phyloP scores from a whole-genome alignment of 1,284 basidiomycete species.

The Calocybe gambosa region DNA sequence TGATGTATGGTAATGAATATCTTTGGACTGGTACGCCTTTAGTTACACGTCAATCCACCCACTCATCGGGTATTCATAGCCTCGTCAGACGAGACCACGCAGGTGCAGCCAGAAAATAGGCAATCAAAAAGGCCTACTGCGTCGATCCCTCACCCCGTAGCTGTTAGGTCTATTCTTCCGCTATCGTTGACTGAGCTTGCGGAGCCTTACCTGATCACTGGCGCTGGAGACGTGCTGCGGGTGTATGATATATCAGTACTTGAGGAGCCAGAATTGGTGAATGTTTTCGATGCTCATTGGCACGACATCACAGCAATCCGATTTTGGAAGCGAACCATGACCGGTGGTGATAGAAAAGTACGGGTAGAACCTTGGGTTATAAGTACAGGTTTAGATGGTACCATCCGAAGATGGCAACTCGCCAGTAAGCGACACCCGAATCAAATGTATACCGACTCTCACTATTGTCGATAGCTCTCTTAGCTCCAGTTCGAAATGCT shows the following conservation, averaged over 20 bases:
- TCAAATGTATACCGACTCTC: conserved; percentile 27
- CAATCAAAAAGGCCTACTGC: conserved; percentile 30
- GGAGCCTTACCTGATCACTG: conserved; percentile 72
- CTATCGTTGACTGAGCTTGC: conserved; percentile 52
- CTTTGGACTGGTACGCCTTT: conserved; percentile 73
- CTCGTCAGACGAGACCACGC: conserved; percentile 81
- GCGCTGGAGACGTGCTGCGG: conserved; percentile 76
- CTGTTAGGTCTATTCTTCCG: conserved; percentile 70
- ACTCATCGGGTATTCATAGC: conserved; percentile 36
- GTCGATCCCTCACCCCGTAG: conserved; percentile 58
- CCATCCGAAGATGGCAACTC: conserved; percentile 77
- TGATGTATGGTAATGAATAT: conserved; percentile 57
- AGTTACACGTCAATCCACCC: background rate
- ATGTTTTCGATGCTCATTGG: conserved; percentile 78
- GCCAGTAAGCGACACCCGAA: conserved; percentile 43
- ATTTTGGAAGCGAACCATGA: conserved; percentile 58
- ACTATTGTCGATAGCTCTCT: conserved; percentile 42
- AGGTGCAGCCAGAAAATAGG: conserved; percentile 34
- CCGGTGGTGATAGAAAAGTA: conserved; percentile 35
- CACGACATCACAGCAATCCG: conserved; percentile 75
- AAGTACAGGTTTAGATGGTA: conserved; percentile 79
- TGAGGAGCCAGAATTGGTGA: conserved; percentile 59
- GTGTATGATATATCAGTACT: conserved; percentile 63
- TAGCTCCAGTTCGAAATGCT: conserved; percentile 20
- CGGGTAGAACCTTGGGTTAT: conserved; percentile 71